Conservation (phyloP, 108 stramenopile genomes). For the Skeletonema grethae region DNA sequence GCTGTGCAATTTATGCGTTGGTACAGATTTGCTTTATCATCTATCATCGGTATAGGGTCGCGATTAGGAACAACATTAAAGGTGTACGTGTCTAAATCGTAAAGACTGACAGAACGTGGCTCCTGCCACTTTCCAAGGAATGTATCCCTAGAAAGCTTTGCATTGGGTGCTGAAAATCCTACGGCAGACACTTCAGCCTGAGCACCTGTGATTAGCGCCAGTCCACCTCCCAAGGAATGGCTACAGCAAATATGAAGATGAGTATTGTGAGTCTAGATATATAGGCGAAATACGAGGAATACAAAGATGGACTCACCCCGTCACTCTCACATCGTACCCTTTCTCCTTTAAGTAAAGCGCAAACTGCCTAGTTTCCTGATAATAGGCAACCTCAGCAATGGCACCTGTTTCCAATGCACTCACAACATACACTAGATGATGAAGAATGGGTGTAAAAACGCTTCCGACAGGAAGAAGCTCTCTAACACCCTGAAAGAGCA, state of each 20-base stretch:
- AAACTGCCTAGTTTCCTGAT: constrained; percentile 38
- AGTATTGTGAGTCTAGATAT: too few relatives aligned
- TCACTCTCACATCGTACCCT: constrained; percentile 16
- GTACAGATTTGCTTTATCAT: constrained; percentile 47
- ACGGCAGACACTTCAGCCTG: constrained; percentile 38
- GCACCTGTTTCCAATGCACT: constrained; percentile 17
- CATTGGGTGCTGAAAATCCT: constrained; percentile 46
- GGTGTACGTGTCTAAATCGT: constrained; percentile 35
- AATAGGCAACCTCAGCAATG: constrained; percentile 44
- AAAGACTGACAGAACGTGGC: constrained; percentile 19
- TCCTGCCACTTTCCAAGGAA: background rate
- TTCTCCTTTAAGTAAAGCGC: constrained; percentile 14
- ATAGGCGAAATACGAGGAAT: background rate
- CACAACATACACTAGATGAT: constrained; percentile 29
- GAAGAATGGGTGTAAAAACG: constrained; percentile 41
- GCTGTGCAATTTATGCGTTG: constrained; percentile 74
- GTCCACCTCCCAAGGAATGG: constrained; percentile 41
- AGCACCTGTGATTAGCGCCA: constrained; percentile 51
- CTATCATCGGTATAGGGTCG: constrained; percentile 49
- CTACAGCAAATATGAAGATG: constrained; percentile 6
- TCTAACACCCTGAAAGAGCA: constrained; percentile 63
- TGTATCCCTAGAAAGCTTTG: constrained; percentile 48
- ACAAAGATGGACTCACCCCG: constrained; percentile 3
- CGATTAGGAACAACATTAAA: constrained; percentile 50
- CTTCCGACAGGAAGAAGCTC: constrained; percentile 61